A percentile compares a stretch with the other conserved stretches of the same genome.
These are phyloP conservation scores for Tolypocladium tropicale DNA, from an alignment of 2,329 filamentous ascomycete species.

Conservation along the genomic window DNA sequence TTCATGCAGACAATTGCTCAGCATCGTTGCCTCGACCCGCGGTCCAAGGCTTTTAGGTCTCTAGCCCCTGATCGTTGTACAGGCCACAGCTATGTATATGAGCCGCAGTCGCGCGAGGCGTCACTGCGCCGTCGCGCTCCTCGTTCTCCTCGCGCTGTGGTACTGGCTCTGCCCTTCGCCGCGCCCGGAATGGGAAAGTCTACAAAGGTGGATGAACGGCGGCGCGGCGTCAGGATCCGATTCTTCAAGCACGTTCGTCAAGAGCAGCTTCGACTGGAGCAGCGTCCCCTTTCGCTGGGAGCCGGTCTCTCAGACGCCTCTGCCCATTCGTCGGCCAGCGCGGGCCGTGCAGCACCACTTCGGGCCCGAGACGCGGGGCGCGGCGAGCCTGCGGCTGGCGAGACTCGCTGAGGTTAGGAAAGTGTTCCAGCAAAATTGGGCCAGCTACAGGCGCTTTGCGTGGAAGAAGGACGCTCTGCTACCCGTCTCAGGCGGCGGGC, in stretches of 20 bases:
- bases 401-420: constrained; percentile 21
- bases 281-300: constrained; percentile 15
- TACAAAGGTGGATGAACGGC: constrained; percentile 10
- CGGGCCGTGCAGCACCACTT: constrained; percentile 26
- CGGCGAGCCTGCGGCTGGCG: constrained; percentile 13
- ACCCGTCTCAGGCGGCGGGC: too few species aligned
- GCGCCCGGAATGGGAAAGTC: constrained; percentile 5
- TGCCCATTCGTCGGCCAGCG: constrained; percentile 11
- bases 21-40: too few species aligned
- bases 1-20: too few species aligned
- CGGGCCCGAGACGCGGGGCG: constrained; percentile 13
- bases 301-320: constrained; percentile 10
- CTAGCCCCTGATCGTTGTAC: too few species aligned
- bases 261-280: constrained; percentile 28
- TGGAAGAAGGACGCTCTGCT: constrained; percentile 56
- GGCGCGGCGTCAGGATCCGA: background rate
- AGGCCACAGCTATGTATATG: background rate
- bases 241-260: constrained; percentile 2
- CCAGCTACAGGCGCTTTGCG: constrained; percentile 49
- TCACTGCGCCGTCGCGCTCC: constrained; percentile 1
- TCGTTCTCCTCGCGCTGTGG: constrained; percentile 1
- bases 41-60: too few species aligned
- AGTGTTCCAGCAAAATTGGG: constrained; percentile 24
- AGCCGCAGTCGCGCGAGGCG: background rate
- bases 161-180: background rate